Evolutionary conservation across 352 stramenopile species (phyloP), one percentile per base, ranked within the genome.

Genomic region (Blastocystis sp.): DNA sequence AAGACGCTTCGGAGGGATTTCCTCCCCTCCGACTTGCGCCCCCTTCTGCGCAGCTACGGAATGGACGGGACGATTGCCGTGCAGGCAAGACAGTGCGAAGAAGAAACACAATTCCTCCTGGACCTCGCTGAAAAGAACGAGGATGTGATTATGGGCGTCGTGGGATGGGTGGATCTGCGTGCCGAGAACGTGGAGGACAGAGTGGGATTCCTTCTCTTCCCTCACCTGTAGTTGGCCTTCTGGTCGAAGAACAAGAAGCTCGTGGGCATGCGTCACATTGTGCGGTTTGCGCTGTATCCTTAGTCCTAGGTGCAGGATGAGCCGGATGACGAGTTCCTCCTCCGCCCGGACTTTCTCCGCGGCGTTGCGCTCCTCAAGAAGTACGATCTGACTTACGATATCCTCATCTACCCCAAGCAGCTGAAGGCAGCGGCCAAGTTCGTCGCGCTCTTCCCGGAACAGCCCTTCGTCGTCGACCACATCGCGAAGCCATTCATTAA

Each of bases 401-500:
- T 87, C 43, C 10, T 87, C 19, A 87, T 87, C 65, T 87, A 77
- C 45, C 77, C 77, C 1, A 87, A 87, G 65, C 77, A 87, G 34
- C 59, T 87, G 23, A 48, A 23, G 53, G 62, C 52, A 21, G 77
- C 77, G n/a, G 67, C 40, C 11, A 11, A 76, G 14, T 87, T 87
- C 52, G 77, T 87, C 34, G 77, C 28, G 59, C 3, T 64, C 17
- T 87, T 87, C 59, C 77, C 77, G 19, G 77, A 87, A n/a, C 77
- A 87, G 61, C 77, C 77, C 2, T 87, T 87, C 56, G 77, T 87
- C 14, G 52, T 87, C 41, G 77, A 87, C 56, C 77, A 87, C 45
- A 87, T 87, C 61, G 77, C 77, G 21, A 87, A 87, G 23, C 77
- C 77, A 10, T 87, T 87, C 52, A 87, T 87, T n/a, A 87, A 87